Percentiles rank a stretch among this genome's conserved stretches.
Conservation (phyloP, 768 basidiomycete genomes). For the Candolleomyces aberdarensis region DNA sequence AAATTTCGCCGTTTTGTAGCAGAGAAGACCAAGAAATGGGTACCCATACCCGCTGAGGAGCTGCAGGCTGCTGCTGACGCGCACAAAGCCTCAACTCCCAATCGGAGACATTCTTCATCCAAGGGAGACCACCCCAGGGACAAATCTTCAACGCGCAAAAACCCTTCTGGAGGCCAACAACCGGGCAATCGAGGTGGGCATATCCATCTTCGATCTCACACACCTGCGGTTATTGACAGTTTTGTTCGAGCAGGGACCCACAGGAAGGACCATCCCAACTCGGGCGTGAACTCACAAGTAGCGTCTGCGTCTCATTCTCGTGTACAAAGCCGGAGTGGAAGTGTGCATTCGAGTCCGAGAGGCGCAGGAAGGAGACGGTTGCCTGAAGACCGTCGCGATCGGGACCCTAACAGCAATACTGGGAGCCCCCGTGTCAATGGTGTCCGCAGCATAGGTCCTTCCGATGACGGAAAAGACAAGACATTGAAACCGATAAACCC, state of each 20-base stretch:
- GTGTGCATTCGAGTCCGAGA: constrained; percentile 21
- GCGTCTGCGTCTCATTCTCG: constrained; percentile 22
- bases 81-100: constrained; percentile 6
- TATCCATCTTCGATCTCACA: constrained; percentile 1
- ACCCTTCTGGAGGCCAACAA: neutral
- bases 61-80: constrained; percentile 53
- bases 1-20: constrained; percentile 22
- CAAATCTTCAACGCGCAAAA: neutral
- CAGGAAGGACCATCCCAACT: neutral
- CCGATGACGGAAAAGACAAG: neutral
- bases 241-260: no score
- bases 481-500: neutral
- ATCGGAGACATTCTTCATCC: neutral
- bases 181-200: neutral
- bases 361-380: constrained; percentile 34
- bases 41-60: constrained; percentile 53
- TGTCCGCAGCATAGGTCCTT: neutral
- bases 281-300: constrained; percentile 15
- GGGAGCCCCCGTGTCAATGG: constrained; percentile 1
- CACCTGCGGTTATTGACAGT: neutral
- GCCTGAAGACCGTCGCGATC: constrained; percentile 30
- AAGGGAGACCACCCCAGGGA: neutral
- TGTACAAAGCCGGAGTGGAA: constrained; percentile 36
- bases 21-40: constrained; percentile 58
- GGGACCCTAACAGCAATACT: neutral